Percentiles rank a stretch among this genome's conserved stretches.
These are phyloP conservation scores for Nannochloropsis granulata DNA, from an alignment of 108 stramenopile species.

Conservation along the genomic window DNA sequence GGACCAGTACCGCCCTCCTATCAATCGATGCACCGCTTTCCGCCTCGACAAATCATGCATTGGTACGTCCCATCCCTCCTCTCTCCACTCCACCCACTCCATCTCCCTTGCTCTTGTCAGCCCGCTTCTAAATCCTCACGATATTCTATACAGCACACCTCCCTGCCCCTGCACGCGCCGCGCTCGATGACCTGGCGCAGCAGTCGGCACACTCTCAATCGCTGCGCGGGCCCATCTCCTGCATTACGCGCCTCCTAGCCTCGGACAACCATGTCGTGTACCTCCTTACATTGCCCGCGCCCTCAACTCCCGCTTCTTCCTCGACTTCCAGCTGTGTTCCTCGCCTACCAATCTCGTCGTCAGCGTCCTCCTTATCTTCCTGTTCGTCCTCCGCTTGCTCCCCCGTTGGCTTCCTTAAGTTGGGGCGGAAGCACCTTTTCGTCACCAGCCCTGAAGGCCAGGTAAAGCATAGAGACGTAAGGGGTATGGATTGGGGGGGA, in stretches of 20 bases:
- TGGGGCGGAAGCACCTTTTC: conserved; percentile 17
- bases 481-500: too few species aligned
- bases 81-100: not conserved
- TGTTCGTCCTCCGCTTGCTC: not conserved
- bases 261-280: not conserved
- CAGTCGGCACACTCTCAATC: not conserved
- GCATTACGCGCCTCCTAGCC: not conserved
- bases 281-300: not conserved
- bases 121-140: not conserved
- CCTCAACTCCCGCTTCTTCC: not conserved
- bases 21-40: not conserved
- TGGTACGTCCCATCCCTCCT: not conserved
- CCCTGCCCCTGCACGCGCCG: not conserved
- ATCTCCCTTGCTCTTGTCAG: not conserved
- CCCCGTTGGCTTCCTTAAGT: conserved; percentile 1
- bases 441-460: not conserved
- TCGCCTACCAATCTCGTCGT: not conserved
- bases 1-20: too few species aligned
- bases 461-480: not conserved
- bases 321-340: not conserved
- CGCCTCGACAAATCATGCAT: not conserved
- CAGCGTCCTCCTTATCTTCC: not conserved
- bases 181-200: not conserved
- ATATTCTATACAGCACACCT: not conserved
- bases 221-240: not conserved